Conservation (phyloP, 768 basidiomycete genomes). For the Sporobolomyces roseus region DNA sequence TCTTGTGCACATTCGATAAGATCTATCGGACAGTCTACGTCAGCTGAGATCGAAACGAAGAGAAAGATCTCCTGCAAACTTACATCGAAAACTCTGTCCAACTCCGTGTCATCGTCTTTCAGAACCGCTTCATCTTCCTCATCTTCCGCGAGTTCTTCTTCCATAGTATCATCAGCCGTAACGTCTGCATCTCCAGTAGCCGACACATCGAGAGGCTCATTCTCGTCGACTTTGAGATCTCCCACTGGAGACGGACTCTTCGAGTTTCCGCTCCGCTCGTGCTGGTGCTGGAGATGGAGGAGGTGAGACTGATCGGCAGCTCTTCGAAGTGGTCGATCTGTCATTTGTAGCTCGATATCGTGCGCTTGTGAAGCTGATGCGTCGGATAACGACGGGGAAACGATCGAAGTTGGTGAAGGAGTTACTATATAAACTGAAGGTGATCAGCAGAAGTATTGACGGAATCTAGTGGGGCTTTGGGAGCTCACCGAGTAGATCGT, state of each 20-base stretch:
- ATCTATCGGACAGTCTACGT: constrained; percentile 55
- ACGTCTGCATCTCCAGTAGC: constrained; percentile 4
- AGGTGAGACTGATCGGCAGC: constrained; percentile 64
- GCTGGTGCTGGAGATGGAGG: constrained; percentile 43
- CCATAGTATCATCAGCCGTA: not conserved
- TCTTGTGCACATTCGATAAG: constrained; percentile 70
- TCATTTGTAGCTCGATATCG: constrained; percentile 39
- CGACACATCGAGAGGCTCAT: too few species aligned
- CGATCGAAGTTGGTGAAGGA: constrained; percentile 15
- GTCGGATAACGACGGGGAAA: constrained; percentile 29
- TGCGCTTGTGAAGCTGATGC: constrained; percentile 18
- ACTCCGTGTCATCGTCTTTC: constrained; percentile 80
- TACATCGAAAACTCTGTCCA: constrained; percentile 72
- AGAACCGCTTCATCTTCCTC: constrained; percentile 61
- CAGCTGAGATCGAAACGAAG: not conserved
- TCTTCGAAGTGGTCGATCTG: constrained; percentile 62
- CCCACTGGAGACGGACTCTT: constrained; percentile 24
- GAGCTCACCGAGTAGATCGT: constrained; percentile 22
- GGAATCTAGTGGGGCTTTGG: not conserved
- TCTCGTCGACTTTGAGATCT: constrained; percentile 7
- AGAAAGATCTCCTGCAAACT: constrained; percentile 42
- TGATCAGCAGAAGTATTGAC: not conserved
- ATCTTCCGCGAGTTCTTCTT: constrained; percentile 50
- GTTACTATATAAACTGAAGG: not conserved
- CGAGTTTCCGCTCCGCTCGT: not conserved